These are phyloP conservation scores for Cercospora citrullina DNA, from an alignment of 2,329 filamentous ascomycete genomes.

Conservation along the genomic window DNA sequence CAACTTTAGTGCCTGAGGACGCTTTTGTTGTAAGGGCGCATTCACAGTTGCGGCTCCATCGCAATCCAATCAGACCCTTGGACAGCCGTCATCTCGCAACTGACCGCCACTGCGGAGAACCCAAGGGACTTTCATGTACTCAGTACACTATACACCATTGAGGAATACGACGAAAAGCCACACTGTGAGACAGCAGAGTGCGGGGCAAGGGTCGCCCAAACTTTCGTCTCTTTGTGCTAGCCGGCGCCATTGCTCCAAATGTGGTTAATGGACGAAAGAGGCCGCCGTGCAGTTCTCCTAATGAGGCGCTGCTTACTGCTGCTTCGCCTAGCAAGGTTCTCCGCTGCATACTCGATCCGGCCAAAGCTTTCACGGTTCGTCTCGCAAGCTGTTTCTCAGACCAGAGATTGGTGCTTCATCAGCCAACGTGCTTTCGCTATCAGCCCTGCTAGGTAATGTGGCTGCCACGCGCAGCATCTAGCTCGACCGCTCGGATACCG, in stretches of 20 bases:
- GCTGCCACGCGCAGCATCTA: slow-evolving; percentile 11
- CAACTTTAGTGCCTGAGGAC: not conserved
- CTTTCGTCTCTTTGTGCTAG: not conserved
- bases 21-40: not conserved
- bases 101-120: not conserved
- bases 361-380: slow-evolving; percentile 15
- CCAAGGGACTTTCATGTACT: not conserved
- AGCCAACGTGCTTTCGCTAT: slow-evolving; percentile 2
- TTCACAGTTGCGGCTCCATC: not conserved
- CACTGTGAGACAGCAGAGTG: not conserved
- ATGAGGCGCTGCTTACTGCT: slow-evolving; percentile 5
- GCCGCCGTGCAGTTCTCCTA: not conserved
- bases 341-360: slow-evolving; percentile 9
- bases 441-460: slow-evolving; percentile 14
- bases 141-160: not conserved
- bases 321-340: slow-evolving; percentile 7
- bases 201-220: not conserved
- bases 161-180: slow-evolving; percentile 1
- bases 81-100: not conserved
- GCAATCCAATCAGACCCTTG: not conserved
- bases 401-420: slow-evolving; percentile 3
- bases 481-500: slow-evolving; percentile 9
- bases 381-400: slow-evolving; percentile 5
- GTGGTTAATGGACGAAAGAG: slow-evolving; percentile 11
- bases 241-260: not conserved